Conservation (phyloP, 371 early-diverging fungal species). For the Mortierella sp. region DNA sequence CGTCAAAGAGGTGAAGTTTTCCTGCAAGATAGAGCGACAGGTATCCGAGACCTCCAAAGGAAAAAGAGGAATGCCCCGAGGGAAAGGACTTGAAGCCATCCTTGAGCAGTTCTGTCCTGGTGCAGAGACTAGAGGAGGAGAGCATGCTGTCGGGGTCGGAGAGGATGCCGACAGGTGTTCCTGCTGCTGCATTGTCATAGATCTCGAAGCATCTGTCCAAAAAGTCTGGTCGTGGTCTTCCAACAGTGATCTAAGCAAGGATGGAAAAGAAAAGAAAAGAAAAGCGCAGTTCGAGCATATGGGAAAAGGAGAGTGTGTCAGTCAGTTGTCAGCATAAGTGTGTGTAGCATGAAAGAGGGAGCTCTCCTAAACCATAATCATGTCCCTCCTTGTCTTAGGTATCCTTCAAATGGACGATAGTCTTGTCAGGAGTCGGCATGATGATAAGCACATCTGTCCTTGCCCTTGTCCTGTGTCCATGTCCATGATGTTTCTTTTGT, state of each 20-base stretch:
- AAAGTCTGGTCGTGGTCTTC: slow-evolving; percentile 93
- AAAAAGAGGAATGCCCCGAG: slow-evolving; percentile 93
- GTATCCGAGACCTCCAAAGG: slow-evolving; percentile 82
- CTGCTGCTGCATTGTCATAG: slow-evolving; percentile 36
- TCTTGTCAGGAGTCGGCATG: background rate
- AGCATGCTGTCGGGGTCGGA: slow-evolving; percentile 68
- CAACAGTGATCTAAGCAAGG: slow-evolving; percentile 61
- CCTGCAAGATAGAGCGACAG: slow-evolving; percentile 81
- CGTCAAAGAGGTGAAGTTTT: slow-evolving; percentile 79
- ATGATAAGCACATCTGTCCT: background rate
- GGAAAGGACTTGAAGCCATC: slow-evolving; percentile 95
- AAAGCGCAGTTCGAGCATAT: background rate
- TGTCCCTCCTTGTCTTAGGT: background rate
- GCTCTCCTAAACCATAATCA: background rate
- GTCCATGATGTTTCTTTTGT: background rate
- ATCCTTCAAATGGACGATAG: background rate
- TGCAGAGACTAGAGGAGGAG: slow-evolving; percentile 74
- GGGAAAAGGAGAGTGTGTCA: background rate
- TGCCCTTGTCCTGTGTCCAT: too few species aligned
- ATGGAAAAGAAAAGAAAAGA: background rate
- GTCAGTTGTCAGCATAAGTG: too few species aligned
- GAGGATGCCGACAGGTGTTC: slow-evolving; percentile 22
- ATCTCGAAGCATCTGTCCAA: slow-evolving; percentile 84
- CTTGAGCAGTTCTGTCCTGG: slow-evolving; percentile 65
- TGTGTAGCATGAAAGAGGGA: background rate